Percentiles rank a stretch among this genome's conserved stretches.
Conservation (phyloP, 2,329 filamentous ascomycete genomes). For the Colletotrichum sp. region DNA sequence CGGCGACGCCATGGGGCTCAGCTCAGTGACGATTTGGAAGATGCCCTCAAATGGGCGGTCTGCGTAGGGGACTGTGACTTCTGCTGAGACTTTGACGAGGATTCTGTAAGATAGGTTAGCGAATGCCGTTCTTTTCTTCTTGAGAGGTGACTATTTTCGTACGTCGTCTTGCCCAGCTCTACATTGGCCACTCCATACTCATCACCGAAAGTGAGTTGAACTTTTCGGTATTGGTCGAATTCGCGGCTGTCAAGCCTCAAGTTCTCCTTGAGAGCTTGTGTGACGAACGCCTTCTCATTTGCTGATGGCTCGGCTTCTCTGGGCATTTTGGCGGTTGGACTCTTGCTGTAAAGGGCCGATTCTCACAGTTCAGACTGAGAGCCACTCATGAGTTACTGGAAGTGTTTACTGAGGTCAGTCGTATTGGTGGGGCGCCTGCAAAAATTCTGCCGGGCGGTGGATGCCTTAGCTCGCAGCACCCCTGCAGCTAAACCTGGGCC, state of each 20-base stretch:
- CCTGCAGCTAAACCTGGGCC: background rate
- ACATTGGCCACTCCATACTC: conserved; percentile 92
- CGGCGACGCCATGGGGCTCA: conserved; percentile 90
- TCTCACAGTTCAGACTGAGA: background rate
- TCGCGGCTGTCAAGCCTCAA: conserved; percentile 84
- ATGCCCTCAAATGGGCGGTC: conserved; percentile 95
- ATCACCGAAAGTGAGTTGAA: conserved; percentile 84
- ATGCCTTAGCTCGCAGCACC: background rate
- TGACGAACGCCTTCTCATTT: conserved; percentile 86
- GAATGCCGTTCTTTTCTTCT: background rate
- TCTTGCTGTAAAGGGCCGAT: conserved; percentile 23
- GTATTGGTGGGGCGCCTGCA: conserved; percentile 24
- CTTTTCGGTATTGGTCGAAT: conserved; percentile 78
- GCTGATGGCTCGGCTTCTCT: conserved; percentile 89
- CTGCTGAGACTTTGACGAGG: conserved; percentile 83
- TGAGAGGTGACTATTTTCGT: background rate
- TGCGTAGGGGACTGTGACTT: conserved; percentile 82
- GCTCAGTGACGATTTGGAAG: conserved; percentile 90
- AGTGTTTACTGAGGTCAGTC: conserved; percentile 22
- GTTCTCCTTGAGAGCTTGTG: conserved; percentile 80
- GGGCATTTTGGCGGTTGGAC: conserved; percentile 67
- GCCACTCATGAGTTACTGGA: background rate
- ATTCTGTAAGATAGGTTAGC: conserved; percentile 59
- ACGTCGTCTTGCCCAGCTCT: conserved; percentile 89
- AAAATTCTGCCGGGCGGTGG: conserved; percentile 59